Base-by-base conservation (phyloP, 495 filamentous ascomycete genomes). In the Lentithecium fluviatile region DNA sequence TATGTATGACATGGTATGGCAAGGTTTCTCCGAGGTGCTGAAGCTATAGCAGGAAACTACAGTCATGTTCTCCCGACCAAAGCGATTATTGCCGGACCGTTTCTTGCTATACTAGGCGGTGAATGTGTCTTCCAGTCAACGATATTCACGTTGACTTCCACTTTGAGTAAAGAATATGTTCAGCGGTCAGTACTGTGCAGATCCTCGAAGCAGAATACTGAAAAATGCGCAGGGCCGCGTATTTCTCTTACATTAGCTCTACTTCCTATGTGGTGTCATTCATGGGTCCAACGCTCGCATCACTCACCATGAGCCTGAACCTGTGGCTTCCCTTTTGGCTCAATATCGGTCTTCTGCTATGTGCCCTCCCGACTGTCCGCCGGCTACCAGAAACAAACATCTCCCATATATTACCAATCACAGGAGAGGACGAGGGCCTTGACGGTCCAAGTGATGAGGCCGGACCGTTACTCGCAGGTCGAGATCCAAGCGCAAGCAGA, bases 121-220 rank as follows among this genome's bases (percentile, higher is more conserved):
- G 66, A 69, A 38, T 69, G 66, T 25, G 66, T 69, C 11, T 65
- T 69, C 32, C 36, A 45, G n/a, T 69, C 66, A n/a, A 69, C 62
- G 12, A 25, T 65, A 7, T 62, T 60, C 32, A 46, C 62, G 2
- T 34, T 65, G 15, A 63, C 62, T 1, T 59, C 62, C 15, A 40
- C 50, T 2, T 24, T 69, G 25, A 42, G 57, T 1, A 17, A 24
- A 43, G 62, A 65, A 55, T 64, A 69, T 40, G 58, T 69, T 2
- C 46, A 65, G 43, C 37, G 66, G 61, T 66, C 8, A 49, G 52
- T 29, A 36, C 13, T 3, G 29, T 10, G 3, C 3, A 21, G 2
- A 37, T 49, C 24, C 32, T n/a, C 1, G 15, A 13, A 10, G 13
- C 15, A 26, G 10, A 2, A 20, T 5, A 15, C 40, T 53, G 43